Base-by-base conservation (phyloP, 1,284 basidiomycete species). In the Mycosarcoma mackinlayi region DNA sequence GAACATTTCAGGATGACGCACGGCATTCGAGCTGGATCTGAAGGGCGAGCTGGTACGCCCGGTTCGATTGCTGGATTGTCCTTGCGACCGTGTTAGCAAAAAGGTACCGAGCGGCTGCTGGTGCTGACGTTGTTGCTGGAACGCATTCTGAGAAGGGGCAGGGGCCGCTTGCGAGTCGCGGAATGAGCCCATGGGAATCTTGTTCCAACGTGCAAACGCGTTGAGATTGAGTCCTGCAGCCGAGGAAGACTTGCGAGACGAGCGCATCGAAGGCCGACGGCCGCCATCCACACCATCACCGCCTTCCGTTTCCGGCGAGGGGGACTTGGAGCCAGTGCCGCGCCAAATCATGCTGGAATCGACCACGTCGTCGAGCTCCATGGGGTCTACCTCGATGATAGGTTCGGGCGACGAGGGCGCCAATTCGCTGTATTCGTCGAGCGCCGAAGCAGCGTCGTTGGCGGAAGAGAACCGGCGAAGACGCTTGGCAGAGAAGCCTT, bases 181-280 rank as follows among this genome's bases (percentile, higher is more conserved):
- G 58, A 81, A 81, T 3, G 77, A 77, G 39, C 75, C 76, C 74
- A 81, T 79, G 2, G 80, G 80, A 30, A 82, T 78, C 38, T 75
- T 72, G 68, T 78, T 51, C 80, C 80, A 82, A 18, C 80, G 50
- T 1, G 79, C 71, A 54, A 82, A 75, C 3, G 77, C 80, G 33
- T 75, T 78, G 19, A 71, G 47, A 24, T 78, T 79, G 35, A 79
- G 47, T 1, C 73, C 75, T 1, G 66, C 62, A 3, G 46, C 65
- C 14, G 55, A 56, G 3, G 51, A 46, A 6, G 40, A 42, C 50
- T 65, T 63, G 51, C 63, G 63, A 18, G 47, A 39, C 3, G 52
- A 42, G 23, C 63, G 64, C 4, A 28, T 37, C 1, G 63, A 65
- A 1, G 63, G 48, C 13, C 63, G 57, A 6, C 63, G 56, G 28